Percentiles rank a stretch among this genome's conserved stretches.
These are phyloP conservation scores for Linum trigynum DNA, from an alignment of 345 rosid species.

Conservation along the genomic window DNA sequence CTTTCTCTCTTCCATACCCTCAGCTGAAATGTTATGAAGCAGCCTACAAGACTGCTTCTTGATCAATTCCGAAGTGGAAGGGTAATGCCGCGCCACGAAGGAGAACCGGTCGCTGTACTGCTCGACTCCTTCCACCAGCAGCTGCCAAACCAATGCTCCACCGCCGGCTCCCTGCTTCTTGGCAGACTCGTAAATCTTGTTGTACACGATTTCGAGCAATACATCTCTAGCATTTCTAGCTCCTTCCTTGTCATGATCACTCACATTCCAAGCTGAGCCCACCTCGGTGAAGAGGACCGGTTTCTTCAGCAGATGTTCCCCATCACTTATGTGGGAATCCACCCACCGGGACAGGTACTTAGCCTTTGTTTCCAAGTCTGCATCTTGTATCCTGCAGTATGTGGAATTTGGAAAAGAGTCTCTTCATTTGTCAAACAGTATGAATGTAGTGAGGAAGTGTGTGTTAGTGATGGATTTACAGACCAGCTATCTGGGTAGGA, in stretches of 20 bases:
- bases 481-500: slow-evolving; percentile 49
- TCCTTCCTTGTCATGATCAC: slow-evolving; percentile 6
- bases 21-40: slow-evolving; percentile 10
- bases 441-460: not conserved
- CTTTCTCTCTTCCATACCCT: not conserved
- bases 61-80: slow-evolving; percentile 29
- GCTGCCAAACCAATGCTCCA: slow-evolving; percentile 37
- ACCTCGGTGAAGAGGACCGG: slow-evolving; percentile 38
- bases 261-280: slow-evolving; percentile 21
- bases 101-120: slow-evolving; percentile 27
- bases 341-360: slow-evolving; percentile 27
- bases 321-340: slow-evolving; percentile 31
- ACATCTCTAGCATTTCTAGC: slow-evolving; percentile 10
- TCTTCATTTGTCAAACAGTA: not conserved
- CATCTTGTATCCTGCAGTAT: slow-evolving; percentile 25
- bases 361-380: slow-evolving; percentile 25
- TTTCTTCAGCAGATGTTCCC: slow-evolving; percentile 24
- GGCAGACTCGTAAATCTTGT: slow-evolving; percentile 29
- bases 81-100: slow-evolving; percentile 26
- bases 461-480: slow-evolving; percentile 6
- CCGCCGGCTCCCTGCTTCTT: slow-evolving; percentile 29
- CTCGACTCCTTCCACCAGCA: slow-evolving; percentile 25
- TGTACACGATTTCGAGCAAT: slow-evolving; percentile 22
- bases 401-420: not conserved
- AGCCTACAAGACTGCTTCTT: slow-evolving; percentile 30